Base-by-base conservation (phyloP, 345 rosid species). In the Salix udensis region DNA sequence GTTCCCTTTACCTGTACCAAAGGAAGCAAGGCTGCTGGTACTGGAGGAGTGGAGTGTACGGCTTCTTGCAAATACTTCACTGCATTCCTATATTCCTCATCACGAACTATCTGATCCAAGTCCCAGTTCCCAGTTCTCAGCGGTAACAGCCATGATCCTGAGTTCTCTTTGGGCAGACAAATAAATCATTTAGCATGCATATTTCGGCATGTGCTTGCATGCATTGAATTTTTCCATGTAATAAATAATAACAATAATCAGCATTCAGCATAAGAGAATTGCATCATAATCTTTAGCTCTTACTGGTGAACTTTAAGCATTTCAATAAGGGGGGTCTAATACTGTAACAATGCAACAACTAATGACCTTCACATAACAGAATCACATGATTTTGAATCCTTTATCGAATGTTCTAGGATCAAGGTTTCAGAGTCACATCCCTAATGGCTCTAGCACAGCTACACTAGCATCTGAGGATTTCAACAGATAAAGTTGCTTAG, bases 61-160 rank as follows among this genome's bases (percentile, higher is more conserved):
- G 94, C 88, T 67, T 76, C 78, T 67, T 61, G 89, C 46, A 95
- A 62, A 85, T 88, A 76, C 85, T 83, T 88, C 73, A 93, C 71
- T 6, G 98, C 96, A 50, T 88, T 87, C 76, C 85, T 86, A 74
- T 87, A 91, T 66, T 88, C 73, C 58, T 84, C 82, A 80, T 76
- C 80, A 39, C 84, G 85, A 53, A 84, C 78, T 69, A 44, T 76
- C 53, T 39, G 68, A 37, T 82, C 87, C 79, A 80, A 36, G 67
- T 77, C 85, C 77, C 80, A 78, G 68, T 85, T 72, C 80, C 84
- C 89, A 65, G 64, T 39, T 78, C 60, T 79, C 67, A 91, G 69
- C 18, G 97, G 97, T 84, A 91, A 83, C 80, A 95, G 84, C 93
- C 96, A 91, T 76, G 95, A 82, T 75, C 87, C 94, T 74, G 60